phyloP scores from a whole-genome alignment of 805 yeast species.

The Lipomyces japonicus region DNA sequence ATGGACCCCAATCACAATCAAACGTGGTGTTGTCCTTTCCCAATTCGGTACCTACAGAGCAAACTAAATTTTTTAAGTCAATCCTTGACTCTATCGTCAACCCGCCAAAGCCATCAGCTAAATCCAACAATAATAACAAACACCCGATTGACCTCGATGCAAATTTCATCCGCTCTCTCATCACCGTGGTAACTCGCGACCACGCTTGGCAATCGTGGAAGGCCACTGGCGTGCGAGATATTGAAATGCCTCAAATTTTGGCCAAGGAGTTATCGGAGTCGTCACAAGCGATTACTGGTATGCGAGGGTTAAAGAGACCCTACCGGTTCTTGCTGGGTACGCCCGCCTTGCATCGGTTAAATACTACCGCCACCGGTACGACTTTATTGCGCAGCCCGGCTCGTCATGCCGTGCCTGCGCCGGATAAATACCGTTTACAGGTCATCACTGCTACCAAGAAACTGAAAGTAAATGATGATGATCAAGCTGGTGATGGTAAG shows the following conservation, averaged over 20 bases:
- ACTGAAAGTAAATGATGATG: slow-evolving; percentile 9
- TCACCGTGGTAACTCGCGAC: slow-evolving; percentile 31
- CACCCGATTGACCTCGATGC: slow-evolving; percentile 26
- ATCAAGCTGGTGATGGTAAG: slow-evolving; percentile 35
- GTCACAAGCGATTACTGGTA: slow-evolving; percentile 7
- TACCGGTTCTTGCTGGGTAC: slow-evolving; percentile 37
- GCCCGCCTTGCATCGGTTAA: slow-evolving; percentile 36
- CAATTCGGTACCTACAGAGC: slow-evolving; percentile 21
- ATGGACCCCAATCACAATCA: neutral
- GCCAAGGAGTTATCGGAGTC: slow-evolving; percentile 5
- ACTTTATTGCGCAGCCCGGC: slow-evolving; percentile 32
- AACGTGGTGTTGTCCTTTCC: slow-evolving; percentile 31
- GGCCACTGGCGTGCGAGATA: slow-evolving; percentile 35
- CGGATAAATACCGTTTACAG: slow-evolving; percentile 25
- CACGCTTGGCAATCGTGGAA: slow-evolving; percentile 38
- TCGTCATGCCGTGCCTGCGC: slow-evolving; percentile 30
- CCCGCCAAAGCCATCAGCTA: slow-evolving; percentile 1
- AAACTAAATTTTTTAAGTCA: slow-evolving; percentile 24
- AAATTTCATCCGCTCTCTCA: slow-evolving; percentile 22
- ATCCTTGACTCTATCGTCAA: slow-evolving; percentile 6
- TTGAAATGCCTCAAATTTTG: slow-evolving; percentile 20
- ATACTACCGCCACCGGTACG: slow-evolving; percentile 45
- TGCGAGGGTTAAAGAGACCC: slow-evolving; percentile 28
- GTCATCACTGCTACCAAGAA: slow-evolving; percentile 12
- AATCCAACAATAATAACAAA: too few species aligned